Evolutionary conservation across 495 filamentous ascomycete genomes (phyloP).

Genomic region (Hamigera avellanea): DNA sequence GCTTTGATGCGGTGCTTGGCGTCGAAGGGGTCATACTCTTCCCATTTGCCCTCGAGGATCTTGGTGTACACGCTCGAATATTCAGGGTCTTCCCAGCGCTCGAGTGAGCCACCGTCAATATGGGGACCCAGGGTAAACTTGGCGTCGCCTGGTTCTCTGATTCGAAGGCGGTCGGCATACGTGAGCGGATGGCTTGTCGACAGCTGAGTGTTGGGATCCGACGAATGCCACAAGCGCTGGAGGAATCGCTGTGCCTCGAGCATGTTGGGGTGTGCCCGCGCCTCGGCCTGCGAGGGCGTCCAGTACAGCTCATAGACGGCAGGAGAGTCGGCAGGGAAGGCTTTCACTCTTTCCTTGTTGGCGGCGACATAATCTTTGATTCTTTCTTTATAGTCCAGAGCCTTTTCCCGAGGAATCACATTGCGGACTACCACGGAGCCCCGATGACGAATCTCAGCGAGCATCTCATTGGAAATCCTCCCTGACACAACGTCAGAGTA

Average conservation of each 20-base stretch:
- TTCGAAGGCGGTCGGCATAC: constrained; percentile 77
- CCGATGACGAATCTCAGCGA: constrained; percentile 48
- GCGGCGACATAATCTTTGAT: constrained; percentile 47
- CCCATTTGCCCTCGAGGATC: constrained; percentile 69
- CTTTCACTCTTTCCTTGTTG: constrained; percentile 37
- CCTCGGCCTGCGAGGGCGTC: constrained; percentile 63
- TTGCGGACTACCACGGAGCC: constrained; percentile 53
- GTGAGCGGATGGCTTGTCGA: constrained; percentile 55
- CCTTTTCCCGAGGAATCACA: constrained; percentile 47
- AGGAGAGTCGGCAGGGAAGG: constrained; percentile 49
- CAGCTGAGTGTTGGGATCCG: constrained; percentile 45
- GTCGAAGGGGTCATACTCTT: constrained; percentile 73
- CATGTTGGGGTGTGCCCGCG: constrained; percentile 61
- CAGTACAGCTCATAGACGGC: constrained; percentile 88
- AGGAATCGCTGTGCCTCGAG: constrained; percentile 58
- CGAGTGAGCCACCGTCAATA: constrained; percentile 71
- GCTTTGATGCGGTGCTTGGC: constrained; percentile 55
- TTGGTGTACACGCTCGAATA: constrained; percentile 67
- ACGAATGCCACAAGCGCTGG: constrained; percentile 64
- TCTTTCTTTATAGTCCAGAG: constrained; percentile 35
- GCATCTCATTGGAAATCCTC: constrained; percentile 25
- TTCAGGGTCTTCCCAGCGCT: constrained; percentile 75
- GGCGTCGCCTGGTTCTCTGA: constrained; percentile 48
- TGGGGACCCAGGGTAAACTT: constrained; percentile 81
- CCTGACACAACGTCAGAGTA: constrained; percentile 40